Conservation (phyloP, 768 basidiomycete species). For the Suillus alpinus region DNA sequence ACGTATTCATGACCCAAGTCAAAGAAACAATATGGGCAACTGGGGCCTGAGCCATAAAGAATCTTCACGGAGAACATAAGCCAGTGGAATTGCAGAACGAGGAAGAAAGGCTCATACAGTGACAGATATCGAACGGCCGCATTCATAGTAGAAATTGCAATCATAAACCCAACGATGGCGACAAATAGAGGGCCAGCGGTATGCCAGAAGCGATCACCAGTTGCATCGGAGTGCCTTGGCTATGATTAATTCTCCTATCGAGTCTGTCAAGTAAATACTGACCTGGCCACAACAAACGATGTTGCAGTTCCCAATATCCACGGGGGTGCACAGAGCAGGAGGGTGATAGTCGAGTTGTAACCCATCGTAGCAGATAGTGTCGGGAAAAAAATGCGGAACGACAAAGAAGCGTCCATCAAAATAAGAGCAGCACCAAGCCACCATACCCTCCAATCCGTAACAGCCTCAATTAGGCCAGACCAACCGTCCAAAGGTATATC, state of each 20-base stretch:
- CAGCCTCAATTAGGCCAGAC: constrained; percentile 51
- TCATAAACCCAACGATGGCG: constrained; percentile 67
- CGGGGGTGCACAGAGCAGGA: constrained; percentile 76
- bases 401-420: constrained; percentile 53
- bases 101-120: constrained; percentile 39
- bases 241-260: constrained; percentile 2
- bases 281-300: constrained; percentile 56
- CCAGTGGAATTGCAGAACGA: background rate
- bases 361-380: constrained; percentile 73
- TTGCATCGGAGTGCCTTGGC: constrained; percentile 65
- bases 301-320: constrained; percentile 59
- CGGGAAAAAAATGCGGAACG: constrained; percentile 79
- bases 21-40: constrained; percentile 65
- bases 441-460: constrained; percentile 81
- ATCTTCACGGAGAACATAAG: constrained; percentile 37
- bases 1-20: constrained; percentile 49
- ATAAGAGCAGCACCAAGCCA: constrained; percentile 65
- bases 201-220: constrained; percentile 71
- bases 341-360: constrained; percentile 54
- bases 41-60: constrained; percentile 72
- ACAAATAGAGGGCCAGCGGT: constrained; percentile 49
- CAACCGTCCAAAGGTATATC: constrained; percentile 32
- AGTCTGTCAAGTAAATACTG: background rate
- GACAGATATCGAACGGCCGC: constrained; percentile 60
- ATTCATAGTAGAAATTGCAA: constrained; percentile 63